Evolutionary conservation across 371 early-diverging fungal genomes (phyloP), one percentile per base, ranked within the genome.

Genomic region (Cladochytrium tenue): DNA sequence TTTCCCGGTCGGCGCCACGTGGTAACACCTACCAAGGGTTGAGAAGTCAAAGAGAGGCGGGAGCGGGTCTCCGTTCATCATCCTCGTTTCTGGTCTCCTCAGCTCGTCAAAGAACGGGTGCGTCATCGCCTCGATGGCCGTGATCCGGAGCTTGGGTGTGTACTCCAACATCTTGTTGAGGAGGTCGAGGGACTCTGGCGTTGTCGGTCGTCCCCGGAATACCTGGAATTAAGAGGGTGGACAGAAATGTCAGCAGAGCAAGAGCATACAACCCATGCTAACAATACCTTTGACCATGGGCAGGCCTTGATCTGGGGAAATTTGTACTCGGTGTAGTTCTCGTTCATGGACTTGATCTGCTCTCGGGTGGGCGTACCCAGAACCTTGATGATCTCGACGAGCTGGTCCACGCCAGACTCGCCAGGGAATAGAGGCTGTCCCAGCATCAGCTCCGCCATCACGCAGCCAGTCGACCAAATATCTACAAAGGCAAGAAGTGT

Each of bases 311-410:
- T 97, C 76, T 93, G 94, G 66, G 98, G 97, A 80, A 98, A 98
- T 66, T 94, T 93, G 84, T 96, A 96, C 73, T 97, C 97, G 68
- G 93, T 93, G 75, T 97, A 96, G 82, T 92, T 91, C 50, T 93
- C 94, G 77, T 98, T 97, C 95, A 97, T 96, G 51, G 92, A 87
- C 64, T 90, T 84, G 69, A 97, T 92, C 76, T 97, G 96, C 63
- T 96, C 95, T 67, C 92, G 89, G 28, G 95, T 90, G 15, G 99
- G 99, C 15, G 99, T 99, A 32, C 99, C 99, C 27, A 99, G 87
- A 0, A 97, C 93, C 80, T 96, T 96, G 85, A 99, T 99, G 72
- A 99, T 99, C 79, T 99, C 98, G 15, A 99, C 98, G 43, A 99
- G 80, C 80, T 99, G 99, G 76, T 99, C 99, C 63, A 99, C 96